phyloP scores from a whole-genome alignment of 495 filamentous ascomycete species.

The Daldinia grandis region DNA sequence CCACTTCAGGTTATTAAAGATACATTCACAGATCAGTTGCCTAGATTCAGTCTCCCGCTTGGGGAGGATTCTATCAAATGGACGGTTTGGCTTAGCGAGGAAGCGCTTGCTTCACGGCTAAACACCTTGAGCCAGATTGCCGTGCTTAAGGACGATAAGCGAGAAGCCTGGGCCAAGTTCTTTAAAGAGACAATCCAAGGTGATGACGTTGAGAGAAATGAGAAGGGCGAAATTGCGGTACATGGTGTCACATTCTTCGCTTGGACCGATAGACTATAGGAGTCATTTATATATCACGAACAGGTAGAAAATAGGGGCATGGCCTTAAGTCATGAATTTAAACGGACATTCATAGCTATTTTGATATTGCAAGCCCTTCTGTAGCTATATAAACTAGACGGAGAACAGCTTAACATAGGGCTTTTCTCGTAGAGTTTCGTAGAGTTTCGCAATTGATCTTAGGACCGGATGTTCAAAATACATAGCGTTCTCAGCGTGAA shows the following conservation, averaged over 20 bases:
- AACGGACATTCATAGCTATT: background rate
- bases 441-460: background rate
- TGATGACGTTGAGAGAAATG: slow-evolving; percentile 57
- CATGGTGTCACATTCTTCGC: slow-evolving; percentile 62
- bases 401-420: background rate
- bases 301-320: background rate
- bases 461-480: no score
- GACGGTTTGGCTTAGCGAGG: slow-evolving; percentile 59
- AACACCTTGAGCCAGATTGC: slow-evolving; percentile 69
- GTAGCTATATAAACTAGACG: background rate
- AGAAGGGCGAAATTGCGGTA: slow-evolving; percentile 62
- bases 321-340: background rate
- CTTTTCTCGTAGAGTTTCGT: background rate
- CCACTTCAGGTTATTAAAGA: slow-evolving; percentile 52
- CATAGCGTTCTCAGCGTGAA: background rate
- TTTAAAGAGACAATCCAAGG: slow-evolving; percentile 55
- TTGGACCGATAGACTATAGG: slow-evolving; percentile 59
- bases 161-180: slow-evolving; percentile 53
- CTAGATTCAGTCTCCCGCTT: slow-evolving; percentile 61
- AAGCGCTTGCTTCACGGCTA: slow-evolving; percentile 65
- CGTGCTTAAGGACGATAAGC: slow-evolving; percentile 58
- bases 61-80: slow-evolving; percentile 46
- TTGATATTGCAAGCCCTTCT: background rate
- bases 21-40: slow-evolving; percentile 45
- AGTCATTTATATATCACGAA: background rate